Percentiles rank a stretch among this genome's conserved stretches.
Evolutionary conservation across 2,329 filamentous ascomycete genomes (phyloP).

Genomic region (Bipolaris oryzae): DNA sequence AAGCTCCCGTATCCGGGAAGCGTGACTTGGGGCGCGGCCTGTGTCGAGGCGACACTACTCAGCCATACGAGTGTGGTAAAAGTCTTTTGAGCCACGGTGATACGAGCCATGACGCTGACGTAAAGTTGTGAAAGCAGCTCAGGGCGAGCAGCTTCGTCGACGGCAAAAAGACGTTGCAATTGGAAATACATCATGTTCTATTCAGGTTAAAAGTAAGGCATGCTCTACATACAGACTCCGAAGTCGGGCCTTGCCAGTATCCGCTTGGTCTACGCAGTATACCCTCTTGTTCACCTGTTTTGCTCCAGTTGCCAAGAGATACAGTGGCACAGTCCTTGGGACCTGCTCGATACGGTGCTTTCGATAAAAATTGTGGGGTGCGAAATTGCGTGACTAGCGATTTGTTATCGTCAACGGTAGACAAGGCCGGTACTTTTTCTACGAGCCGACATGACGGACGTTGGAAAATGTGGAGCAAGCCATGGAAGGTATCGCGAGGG

Average conservation of each 20-base stretch:
- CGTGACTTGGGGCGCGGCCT: conserved; percentile 12
- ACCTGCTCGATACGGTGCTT: conserved; percentile 9
- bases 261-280: neutral
- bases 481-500: conserved; percentile 3
- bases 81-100: conserved; percentile 2
- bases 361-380: neutral
- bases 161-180: too few species aligned
- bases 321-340: conserved; percentile 1
- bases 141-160: neutral
- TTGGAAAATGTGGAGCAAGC: neutral
- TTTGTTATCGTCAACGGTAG: conserved; percentile 1
- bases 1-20: conserved; percentile 51
- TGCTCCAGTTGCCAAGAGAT: neutral
- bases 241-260: conserved; percentile 6
- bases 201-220: neutral
- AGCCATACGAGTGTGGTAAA: conserved; percentile 6
- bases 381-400: neutral
- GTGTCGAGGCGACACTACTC: neutral
- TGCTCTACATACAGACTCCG: neutral
- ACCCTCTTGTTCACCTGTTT: neutral
- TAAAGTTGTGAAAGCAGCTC: neutral
- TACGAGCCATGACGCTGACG: conserved; percentile 6
- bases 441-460: neutral
- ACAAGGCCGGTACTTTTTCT: neutral
- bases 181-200: neutral